Evolutionary conservation across 495 filamentous ascomycete species (phyloP).

Genomic region (Xylaria acuta): DNA sequence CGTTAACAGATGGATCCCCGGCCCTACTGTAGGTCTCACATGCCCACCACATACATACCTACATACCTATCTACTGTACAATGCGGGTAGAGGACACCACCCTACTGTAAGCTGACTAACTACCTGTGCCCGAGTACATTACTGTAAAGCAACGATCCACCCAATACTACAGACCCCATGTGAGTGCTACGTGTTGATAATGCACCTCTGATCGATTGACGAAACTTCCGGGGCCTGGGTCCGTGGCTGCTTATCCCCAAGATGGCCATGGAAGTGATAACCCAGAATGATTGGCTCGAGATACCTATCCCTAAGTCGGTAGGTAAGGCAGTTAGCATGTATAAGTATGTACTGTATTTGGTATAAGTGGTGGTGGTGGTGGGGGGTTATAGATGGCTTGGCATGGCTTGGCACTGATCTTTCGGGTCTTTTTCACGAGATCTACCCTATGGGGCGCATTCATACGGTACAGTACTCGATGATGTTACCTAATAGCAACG

Average conservation of each 20-base stretch:
- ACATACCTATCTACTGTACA: too few relatives aligned
- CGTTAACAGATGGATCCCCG: neutral
- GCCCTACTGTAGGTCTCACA: too few relatives aligned
- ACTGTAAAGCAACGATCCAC: too few relatives aligned
- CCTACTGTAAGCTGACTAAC: neutral
- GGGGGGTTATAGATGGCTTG: constrained; percentile 8
- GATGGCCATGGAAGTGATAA: too few relatives aligned
- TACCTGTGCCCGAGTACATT: too few relatives aligned
- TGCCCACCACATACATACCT: too few relatives aligned
- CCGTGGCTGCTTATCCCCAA: too few relatives aligned
- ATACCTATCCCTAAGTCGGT: neutral
- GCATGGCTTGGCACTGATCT: neutral
- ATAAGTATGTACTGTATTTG: too few relatives aligned
- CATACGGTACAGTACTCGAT: constrained; percentile 8
- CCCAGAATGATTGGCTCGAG: neutral
- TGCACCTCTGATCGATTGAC: constrained; percentile 15
- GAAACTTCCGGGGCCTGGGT: too few relatives aligned
- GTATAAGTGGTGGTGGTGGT: neutral
- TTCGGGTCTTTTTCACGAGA: constrained; percentile 9
- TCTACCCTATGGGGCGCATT: neutral
- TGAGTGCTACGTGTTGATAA: constrained; percentile 21
- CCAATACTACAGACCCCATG: neutral
- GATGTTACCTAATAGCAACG: constrained; percentile 18
- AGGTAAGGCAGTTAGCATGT: too few relatives aligned
- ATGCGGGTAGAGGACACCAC: too few relatives aligned